Conservation (phyloP, 441 rosid genomes). For the Breynia disticha region DNA sequence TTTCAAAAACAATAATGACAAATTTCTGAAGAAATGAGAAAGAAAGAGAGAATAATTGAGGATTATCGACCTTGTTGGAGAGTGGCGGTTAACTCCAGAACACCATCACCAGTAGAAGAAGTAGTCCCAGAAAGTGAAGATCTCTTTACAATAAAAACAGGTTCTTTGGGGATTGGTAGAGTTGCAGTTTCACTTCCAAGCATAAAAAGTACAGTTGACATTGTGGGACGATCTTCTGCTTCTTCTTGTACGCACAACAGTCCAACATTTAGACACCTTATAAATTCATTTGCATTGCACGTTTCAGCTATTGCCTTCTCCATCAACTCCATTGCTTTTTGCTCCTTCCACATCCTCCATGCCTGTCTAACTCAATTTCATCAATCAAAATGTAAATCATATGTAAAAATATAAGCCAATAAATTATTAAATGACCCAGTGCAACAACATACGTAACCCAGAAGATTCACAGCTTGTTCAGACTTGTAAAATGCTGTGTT, state of each 20-base stretch:
- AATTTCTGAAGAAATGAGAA: no score
- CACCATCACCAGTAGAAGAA: conserved; percentile 38
- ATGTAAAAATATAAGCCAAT: neutral
- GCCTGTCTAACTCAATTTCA: conserved; percentile 35
- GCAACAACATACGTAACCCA: conserved; percentile 40
- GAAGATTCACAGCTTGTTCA: conserved; percentile 31
- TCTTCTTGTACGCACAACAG: conserved; percentile 63
- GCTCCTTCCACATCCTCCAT: conserved; percentile 52
- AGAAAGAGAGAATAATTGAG: no score
- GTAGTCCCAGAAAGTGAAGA: conserved; percentile 27
- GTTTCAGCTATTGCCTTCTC: conserved; percentile 25
- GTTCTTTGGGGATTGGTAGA: conserved; percentile 43
- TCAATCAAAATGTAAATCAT: neutral
- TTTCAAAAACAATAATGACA: no score
- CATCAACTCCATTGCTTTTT: conserved; percentile 26
- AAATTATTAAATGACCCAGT: neutral
- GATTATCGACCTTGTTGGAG: conserved; percentile 37
- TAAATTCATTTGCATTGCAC: conserved; percentile 19
- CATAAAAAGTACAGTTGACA: conserved; percentile 41
- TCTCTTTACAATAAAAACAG: conserved; percentile 36
- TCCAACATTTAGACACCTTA: conserved; percentile 39
- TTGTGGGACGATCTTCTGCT: conserved; percentile 49
- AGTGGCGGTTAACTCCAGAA: conserved; percentile 28
- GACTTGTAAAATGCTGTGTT: conserved; percentile 38
- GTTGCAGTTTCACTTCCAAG: conserved; percentile 35